phyloP scores from a whole-genome alignment of 208 protist species.

The Vickermania ingenoplastis region DNA sequence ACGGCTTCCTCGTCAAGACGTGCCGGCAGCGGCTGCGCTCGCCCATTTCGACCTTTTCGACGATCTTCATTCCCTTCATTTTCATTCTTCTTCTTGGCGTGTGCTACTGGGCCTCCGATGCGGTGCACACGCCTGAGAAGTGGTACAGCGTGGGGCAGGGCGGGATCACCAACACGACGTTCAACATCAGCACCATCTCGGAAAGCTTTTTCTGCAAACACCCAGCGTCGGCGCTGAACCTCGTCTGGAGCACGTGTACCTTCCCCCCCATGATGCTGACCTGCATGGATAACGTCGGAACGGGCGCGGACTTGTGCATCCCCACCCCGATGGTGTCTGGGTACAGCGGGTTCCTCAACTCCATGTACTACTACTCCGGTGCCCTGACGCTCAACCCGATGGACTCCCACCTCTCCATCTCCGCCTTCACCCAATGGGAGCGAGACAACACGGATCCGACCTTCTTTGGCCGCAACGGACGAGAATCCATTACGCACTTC shows the following conservation, averaged over 20 bases:
- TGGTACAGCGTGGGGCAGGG: slow-evolving; percentile 16
- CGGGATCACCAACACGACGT: slow-evolving; percentile 6
- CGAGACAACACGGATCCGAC: slow-evolving; percentile 16
- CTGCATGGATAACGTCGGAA: slow-evolving; percentile 27
- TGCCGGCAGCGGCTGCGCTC: slow-evolving; percentile 41
- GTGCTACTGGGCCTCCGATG: slow-evolving; percentile 37
- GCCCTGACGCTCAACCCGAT: slow-evolving; percentile 25
- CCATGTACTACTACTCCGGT: slow-evolving; percentile 31
- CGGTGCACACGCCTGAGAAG: slow-evolving; percentile 10
- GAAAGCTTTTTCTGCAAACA: slow-evolving; percentile 19
- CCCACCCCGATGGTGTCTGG: not conserved
- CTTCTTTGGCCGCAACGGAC: slow-evolving; percentile 39
- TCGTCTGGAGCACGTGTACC: slow-evolving; percentile 17
- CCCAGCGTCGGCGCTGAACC: slow-evolving; percentile 4
- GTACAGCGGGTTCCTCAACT: not conserved
- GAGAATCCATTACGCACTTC: slow-evolving; percentile 47
- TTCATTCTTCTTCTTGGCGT: slow-evolving; percentile 48
- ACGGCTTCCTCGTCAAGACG: slow-evolving; percentile 60
- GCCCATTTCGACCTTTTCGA: too few species aligned
- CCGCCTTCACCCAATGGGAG: slow-evolving; percentile 33
- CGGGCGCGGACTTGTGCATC: slow-evolving; percentile 24
- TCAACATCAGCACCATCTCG: slow-evolving; percentile 4
- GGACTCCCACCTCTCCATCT: slow-evolving; percentile 44
- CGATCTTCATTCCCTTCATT: slow-evolving; percentile 55
- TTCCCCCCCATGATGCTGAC: not conserved